Base-by-base conservation (phyloP, 2,329 filamentous ascomycete species). In the Stagonosporopsis tanaceti region DNA sequence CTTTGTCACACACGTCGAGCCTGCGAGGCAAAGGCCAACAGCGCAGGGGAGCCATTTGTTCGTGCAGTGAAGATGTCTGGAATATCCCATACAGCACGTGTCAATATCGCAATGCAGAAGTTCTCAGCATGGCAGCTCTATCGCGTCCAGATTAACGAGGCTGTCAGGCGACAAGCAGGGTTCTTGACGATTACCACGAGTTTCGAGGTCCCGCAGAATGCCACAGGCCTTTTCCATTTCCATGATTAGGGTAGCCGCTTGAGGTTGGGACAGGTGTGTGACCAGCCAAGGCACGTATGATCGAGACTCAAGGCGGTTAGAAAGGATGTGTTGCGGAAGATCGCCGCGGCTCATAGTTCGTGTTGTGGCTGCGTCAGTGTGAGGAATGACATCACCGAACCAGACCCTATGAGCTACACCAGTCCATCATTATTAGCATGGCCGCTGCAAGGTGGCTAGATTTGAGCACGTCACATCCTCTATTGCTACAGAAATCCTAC, bases 341-440 rank as follows among this genome's bases (percentile, higher is more conserved):
- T 57, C 54, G 48, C 54, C 48, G 54, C 48, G 53, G 53, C 53
- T 51, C 28, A 51, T 42, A 51, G 53, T 56, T 56, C 53, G 53
- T 40, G 40, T 44, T 34, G 28, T 57, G 54, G 54, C 54, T 57
- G 48, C 48, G 53, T 56, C 53, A 56, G 46, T 34, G 27, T 35
- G 22, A 40, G 30, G 30, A 40, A 47, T 57, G 54, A 57, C 54
- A 57, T 57, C 54, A 57, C 28, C 28, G 44, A 24, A 57, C 54
- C 54, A 57, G 47, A 57, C 45, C 54, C 37, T 47, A 44, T 11
- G 15, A 52, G 54, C 54, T 57, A 48, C 50, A 45, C 48, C 54
- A 57, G 39, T 48, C 48, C 54, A 57, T 53, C 50, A 50, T 57
- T 32, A 53, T 50, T 57, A 57, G 54, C 48, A 53, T 53, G 54